Evolutionary conservation across 495 filamentous ascomycete species (phyloP).

Genomic region (Neurospora intermedia): DNA sequence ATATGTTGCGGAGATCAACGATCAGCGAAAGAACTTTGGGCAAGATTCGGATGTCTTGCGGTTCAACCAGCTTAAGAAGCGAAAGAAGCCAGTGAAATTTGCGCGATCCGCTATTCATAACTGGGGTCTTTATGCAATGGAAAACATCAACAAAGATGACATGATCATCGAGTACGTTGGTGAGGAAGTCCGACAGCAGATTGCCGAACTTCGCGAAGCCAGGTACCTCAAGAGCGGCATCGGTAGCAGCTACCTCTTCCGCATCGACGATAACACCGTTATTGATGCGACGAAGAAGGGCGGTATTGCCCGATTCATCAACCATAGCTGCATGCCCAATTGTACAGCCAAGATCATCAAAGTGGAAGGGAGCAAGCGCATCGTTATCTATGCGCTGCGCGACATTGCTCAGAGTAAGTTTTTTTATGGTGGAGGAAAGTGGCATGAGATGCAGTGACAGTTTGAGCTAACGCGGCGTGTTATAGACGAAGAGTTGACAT

Average conservation of each 20-base stretch:
- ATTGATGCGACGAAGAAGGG: conserved; percentile 98
- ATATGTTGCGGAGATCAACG: conserved; percentile 85
- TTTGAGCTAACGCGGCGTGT: conserved; percentile 32
- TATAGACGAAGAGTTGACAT: conserved; percentile 93
- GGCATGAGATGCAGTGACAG: neutral
- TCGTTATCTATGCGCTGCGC: conserved; percentile 94
- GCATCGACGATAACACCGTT: conserved; percentile 94
- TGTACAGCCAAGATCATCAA: conserved; percentile 99
- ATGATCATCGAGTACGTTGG: conserved; percentile 99
- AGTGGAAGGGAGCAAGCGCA: conserved; percentile 96
- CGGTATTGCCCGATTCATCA: conserved; percentile 97
- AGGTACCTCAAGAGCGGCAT: conserved; percentile 93
- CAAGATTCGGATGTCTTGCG: conserved; percentile 81
- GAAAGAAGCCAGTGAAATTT: conserved; percentile 98
- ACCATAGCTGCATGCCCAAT: conserved; percentile 95
- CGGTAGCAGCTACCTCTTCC: conserved; percentile 93
- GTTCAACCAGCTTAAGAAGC: conserved; percentile 98
- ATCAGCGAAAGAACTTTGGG: conserved; percentile 77
- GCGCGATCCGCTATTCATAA: conserved; percentile 97
- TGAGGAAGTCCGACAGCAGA: conserved; percentile 91
- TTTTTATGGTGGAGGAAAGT: neutral
- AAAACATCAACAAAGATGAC: conserved; percentile 93
- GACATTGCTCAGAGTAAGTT: conserved; percentile 89
- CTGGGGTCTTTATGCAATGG: conserved; percentile 95
- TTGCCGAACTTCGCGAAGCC: conserved; percentile 86